Evolutionary conservation across 2,329 filamentous ascomycete genomes (phyloP), one percentile per base, ranked within the genome.

Genomic region (Sporothrix schenckii): DNA sequence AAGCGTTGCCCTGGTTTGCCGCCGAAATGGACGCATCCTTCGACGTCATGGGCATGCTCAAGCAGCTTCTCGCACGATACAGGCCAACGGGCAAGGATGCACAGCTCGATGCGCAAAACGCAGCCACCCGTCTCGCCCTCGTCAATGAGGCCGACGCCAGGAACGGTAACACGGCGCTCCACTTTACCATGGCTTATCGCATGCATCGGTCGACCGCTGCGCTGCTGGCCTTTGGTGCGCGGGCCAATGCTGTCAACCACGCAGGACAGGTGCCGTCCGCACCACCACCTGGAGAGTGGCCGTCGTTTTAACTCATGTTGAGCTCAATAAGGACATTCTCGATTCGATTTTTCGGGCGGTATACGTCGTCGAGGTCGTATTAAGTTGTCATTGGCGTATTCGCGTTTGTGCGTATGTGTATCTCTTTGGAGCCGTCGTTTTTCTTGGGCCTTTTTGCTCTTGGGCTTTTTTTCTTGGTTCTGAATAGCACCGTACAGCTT

Each of bases 121-220:
- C 50, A 16, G 66, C 66, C 39, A 49, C 30, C 52, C 66, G 66
- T 21, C 52, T 50, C 41, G 52, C 21, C 21, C 39, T 58, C 53
- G 7, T 68, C 39, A 60, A 60, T 27, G 66, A 68, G 66, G 53
- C 66, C 52, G 53, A 58, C 66, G 49, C 27, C 27, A 47, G 30
- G 30, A 49, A 58, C 53, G 66, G 66, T 53, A 68, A 68, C 66
- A 68, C 53, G 13, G 21, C 66, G 52, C 66, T 68, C 24, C 66
- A 68, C 66, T 50, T 68, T 30, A 27, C 66, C 39, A 30, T 44
- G 53, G 52, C 52, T 19, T 68, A 68, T 19, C 52, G 66, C 39
- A 41, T 68, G 66, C 66, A n/a, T 16, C 52, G 53, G 39, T 60
- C 39, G 49, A n/a, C 53, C 24, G 66, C 39, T 21, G 66, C 66